Conservation (phyloP, 2,329 filamentous ascomycete genomes). For the Nemania serpens region DNA sequence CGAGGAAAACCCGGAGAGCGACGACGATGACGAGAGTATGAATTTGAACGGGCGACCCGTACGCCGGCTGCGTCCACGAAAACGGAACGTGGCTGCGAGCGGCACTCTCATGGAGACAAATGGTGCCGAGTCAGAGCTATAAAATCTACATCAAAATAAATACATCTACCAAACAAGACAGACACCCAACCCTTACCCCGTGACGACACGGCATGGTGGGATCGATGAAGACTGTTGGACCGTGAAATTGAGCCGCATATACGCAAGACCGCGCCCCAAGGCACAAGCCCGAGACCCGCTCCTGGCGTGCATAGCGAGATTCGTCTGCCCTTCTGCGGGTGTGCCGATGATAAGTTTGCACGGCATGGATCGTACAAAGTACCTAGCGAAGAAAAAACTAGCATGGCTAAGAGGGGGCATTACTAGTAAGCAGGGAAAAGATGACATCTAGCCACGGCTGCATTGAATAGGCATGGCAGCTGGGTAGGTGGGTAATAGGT, state of each 20-base stretch:
- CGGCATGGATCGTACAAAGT: neutral
- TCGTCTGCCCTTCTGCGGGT: neutral
- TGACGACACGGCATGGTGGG: neutral
- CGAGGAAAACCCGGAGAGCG: constrained; percentile 58
- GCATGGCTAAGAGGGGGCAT: neutral
- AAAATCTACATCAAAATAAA: constrained; percentile 18
- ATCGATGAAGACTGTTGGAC: neutral
- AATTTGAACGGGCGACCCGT: constrained; percentile 49
- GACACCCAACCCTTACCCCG: neutral
- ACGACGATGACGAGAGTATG: constrained; percentile 60
- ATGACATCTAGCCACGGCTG: neutral
- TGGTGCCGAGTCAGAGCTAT: constrained; percentile 62
- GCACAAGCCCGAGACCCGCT: neutral
- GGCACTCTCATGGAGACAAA: constrained; percentile 64
- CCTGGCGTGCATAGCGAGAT: neutral
- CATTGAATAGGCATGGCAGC: neutral
- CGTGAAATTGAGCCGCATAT: neutral
- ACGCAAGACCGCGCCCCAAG: neutral
- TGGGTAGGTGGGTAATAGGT: neutral
- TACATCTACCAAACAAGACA: neutral
- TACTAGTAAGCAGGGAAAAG: neutral
- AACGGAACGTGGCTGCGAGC: constrained; percentile 53
- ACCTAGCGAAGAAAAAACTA: neutral
- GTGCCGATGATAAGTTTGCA: no score
- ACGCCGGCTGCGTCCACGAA: constrained; percentile 49